Evolutionary conservation across 139 green algal genomes (phyloP), one percentile per base, ranked within the genome.

Genomic region (Chlorella sorokiniana): DNA sequence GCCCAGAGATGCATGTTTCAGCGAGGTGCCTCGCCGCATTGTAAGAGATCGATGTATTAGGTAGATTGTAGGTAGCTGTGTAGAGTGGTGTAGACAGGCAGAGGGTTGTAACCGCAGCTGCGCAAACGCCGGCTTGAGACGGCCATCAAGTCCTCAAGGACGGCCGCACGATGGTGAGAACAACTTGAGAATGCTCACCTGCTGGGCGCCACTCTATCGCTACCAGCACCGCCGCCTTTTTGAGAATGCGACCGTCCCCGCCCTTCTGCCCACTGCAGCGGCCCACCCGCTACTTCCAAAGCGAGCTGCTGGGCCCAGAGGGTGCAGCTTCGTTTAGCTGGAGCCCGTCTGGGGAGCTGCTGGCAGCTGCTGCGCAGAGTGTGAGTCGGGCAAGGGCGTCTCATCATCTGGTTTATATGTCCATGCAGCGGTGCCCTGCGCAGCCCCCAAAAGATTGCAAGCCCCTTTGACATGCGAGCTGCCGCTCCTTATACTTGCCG

Each of bases 221-320:
- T 45, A 18, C 37, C 31, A 10, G 22, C 45, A 48, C 52, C 11
- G 6, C 3, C 52, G 6, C 52, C 27, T 25, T 18, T 20, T 29
- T n/a, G n/a, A n/a, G n/a, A n/a, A n/a, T 22, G 20, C 52, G 3
- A n/a, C 10, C 52, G 27, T 4, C 52, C 52, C 25, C 11, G 10
- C 42, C 38, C 40, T 6, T 10, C 37, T 48, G 22, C 37, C 33
- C 33, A 20, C 38, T 48, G 54, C 54, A 79, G 73, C 73, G 73
- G 25, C 73, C 63, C 25, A 41, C 63, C 16, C 48, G 31, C 37
- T 33, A 52, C 8, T 79, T 79, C 41, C 18, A 37, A 35, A 79
- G 54, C 73, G 73, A 79, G 5, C 54, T 79, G 51, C 54, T 79
- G 27, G 73, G 73, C 3, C 25, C 54, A 3, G 37, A 79, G 38